Base-by-base conservation (phyloP, 805 yeast genomes). In the Cyberlindnera americana region DNA sequence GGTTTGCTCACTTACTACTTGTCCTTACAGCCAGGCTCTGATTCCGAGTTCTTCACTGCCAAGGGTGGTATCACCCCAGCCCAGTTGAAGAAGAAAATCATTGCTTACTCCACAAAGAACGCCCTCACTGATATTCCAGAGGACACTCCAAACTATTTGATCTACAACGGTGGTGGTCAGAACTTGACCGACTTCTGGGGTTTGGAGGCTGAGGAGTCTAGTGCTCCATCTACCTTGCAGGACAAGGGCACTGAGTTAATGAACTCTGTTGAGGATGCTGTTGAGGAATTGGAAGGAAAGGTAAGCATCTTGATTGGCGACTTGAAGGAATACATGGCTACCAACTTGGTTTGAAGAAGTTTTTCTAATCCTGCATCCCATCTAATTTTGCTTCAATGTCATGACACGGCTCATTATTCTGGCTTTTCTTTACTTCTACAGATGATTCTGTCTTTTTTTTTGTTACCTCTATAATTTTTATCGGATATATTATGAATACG, bases 1-100 rank as follows among this genome's bases (percentile, higher is more conserved):
- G 99, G 99, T 53, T 73, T 91, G 62, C 78, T 89, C 57, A 77
- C 96, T 8, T 91, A 91, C 73, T 91, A 78, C 68, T 70, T 90
- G 60, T 83, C 95, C 6, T 75, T 89, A 64, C 87, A 84, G 67
- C 95, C 96, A 50, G 83, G 75, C 32, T 62, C 78, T 12, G 77
- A 72, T 35, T 81, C 89, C 37, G 78, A 77, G 59, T 84, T 74
- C 59, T 71, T 75, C 48, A 64, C 68, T 41, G 71, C 80, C 18
- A 74, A 73, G 33, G 61, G 61, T 28, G 68, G 73, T 30, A 69
- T 84, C 36, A 72, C 90, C 12, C 87, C 95, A 43, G 75, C 72
- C 28, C 87, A 81, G 64, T 69, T 85, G 65, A 85, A 85, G 75
- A 78, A 81, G 69, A 83, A 81, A 59, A 66, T 85, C 59, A 73